Evolutionary conservation across 768 basidiomycete species (phyloP).

Genomic region (Rhodocollybia butyracea): DNA sequence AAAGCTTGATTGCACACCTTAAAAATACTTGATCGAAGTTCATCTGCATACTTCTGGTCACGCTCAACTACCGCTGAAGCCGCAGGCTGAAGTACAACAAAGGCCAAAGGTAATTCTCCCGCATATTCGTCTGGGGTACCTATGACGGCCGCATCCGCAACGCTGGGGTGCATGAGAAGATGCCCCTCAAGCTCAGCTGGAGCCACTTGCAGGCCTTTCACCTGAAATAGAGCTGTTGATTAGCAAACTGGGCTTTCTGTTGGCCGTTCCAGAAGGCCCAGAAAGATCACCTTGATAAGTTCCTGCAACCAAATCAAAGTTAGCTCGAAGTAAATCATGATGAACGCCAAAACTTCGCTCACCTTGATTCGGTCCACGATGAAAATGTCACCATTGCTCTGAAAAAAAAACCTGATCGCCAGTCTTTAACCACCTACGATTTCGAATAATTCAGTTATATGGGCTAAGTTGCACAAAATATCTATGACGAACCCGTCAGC

Average conservation of each 20-base stretch:
- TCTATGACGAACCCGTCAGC: constrained; percentile 34
- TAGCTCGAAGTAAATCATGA: neutral
- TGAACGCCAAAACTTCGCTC: constrained; percentile 15
- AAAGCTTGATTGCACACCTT: neutral
- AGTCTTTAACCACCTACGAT: constrained; percentile 34
- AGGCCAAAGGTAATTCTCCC: constrained; percentile 53
- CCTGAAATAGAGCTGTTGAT: constrained; percentile 11
- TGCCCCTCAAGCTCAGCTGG: constrained; percentile 43
- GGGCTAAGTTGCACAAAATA: neutral
- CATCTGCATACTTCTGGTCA: constrained; percentile 12
- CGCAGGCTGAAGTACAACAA: constrained; percentile 36
- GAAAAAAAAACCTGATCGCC: constrained; percentile 49
- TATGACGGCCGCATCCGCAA: constrained; percentile 41
- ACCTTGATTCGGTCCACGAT: constrained; percentile 50
- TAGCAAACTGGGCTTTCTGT: too few species aligned
- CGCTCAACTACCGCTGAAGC: constrained; percentile 23
- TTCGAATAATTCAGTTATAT: constrained; percentile 7
- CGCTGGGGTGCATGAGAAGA: constrained; percentile 36
- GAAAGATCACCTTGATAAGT: constrained; percentile 8
- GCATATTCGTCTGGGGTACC: constrained; percentile 48
- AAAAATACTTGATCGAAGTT: constrained; percentile 4
- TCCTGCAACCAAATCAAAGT: constrained; percentile 3
- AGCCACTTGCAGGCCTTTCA: constrained; percentile 24
- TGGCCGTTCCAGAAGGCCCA: too few species aligned
- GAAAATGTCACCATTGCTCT: constrained; percentile 39